Evolutionary conservation across 2,329 filamentous ascomycete species (phyloP).

Genomic region (Fusarium pseudonygamai): DNA sequence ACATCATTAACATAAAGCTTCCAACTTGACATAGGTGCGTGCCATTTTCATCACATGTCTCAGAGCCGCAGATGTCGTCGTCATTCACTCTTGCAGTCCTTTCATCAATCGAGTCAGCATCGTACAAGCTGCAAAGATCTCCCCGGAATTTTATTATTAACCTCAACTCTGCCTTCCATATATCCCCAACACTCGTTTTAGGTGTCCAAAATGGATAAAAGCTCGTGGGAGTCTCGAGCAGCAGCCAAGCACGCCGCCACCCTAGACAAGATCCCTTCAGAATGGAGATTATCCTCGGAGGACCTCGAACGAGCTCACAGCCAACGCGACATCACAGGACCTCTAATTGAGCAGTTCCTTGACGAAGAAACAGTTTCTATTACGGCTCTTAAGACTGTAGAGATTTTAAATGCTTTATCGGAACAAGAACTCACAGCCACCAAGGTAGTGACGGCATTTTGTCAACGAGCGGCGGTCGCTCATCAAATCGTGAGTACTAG

Average conservation of each 20-base stretch:
- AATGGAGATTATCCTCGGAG: slow-evolving; percentile 31
- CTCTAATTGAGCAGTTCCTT: slow-evolving; percentile 36
- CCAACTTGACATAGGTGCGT: accelerated
- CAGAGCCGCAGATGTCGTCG: background rate
- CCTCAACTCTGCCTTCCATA: background rate
- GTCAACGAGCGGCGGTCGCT: slow-evolving; percentile 58
- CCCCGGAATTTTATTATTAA: accelerated
- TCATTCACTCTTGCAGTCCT: background rate
- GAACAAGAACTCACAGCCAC: slow-evolving; percentile 30
- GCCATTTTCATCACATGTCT: background rate
- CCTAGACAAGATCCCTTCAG: slow-evolving; percentile 22
- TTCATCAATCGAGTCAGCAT: accelerated
- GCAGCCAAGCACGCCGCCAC: slow-evolving; percentile 29
- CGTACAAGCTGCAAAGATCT: accelerated
- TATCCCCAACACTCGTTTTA: accelerated
- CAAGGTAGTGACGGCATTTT: slow-evolving; percentile 62
- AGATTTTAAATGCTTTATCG: background rate
- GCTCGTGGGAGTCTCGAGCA: slow-evolving; percentile 23
- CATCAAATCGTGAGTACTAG: slow-evolving; percentile 60
- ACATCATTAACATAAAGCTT: too few species aligned
- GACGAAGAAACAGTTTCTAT: slow-evolving; percentile 1
- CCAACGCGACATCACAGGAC: slow-evolving; percentile 24
- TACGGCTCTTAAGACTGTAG: slow-evolving; percentile 8
- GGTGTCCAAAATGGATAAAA: background rate
- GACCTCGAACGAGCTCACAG: slow-evolving; percentile 21